phyloP scores from a whole-genome alignment of 768 basidiomycete genomes.

The Boletales sp. region DNA sequence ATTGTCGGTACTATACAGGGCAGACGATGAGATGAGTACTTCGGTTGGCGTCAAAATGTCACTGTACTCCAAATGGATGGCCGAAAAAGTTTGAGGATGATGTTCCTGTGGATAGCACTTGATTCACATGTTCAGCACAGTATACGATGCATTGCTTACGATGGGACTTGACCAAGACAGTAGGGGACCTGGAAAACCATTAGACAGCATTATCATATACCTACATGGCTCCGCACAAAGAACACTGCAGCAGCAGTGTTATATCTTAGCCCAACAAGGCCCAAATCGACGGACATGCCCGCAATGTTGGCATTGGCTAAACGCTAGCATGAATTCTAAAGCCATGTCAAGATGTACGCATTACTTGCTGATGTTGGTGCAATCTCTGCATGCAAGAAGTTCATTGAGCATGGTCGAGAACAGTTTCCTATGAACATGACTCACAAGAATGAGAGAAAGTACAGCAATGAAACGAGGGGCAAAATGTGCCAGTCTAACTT shows the following conservation, averaged over 20 bases:
- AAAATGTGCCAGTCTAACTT: constrained; percentile 20
- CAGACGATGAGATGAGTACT: not conserved
- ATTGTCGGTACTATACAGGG: constrained; percentile 30
- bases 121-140: not conserved
- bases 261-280: constrained; percentile 26
- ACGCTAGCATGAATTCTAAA: not conserved
- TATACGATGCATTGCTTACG: constrained; percentile 13
- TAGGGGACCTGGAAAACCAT: constrained; percentile 26
- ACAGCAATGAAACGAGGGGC: constrained; percentile 15
- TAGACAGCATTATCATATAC: not conserved
- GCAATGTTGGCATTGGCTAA: constrained; percentile 39
- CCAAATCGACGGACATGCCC: constrained; percentile 35
- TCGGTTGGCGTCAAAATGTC: not conserved
- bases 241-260: constrained; percentile 33
- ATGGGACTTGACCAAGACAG: constrained; percentile 29
- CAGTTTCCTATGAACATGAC: not conserved
- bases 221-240: constrained; percentile 16
- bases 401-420: not conserved
- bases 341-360: not conserved
- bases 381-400: constrained; percentile 26
- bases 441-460: constrained; percentile 18
- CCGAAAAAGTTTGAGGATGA: constrained; percentile 22
- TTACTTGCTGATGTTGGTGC: constrained; percentile 37
- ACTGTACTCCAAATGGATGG: constrained; percentile 26
- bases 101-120: constrained; percentile 17